These are phyloP conservation scores for Hypoxylon subgilvum DNA, from an alignment of 495 filamentous ascomycete species.

Conservation along the genomic window DNA sequence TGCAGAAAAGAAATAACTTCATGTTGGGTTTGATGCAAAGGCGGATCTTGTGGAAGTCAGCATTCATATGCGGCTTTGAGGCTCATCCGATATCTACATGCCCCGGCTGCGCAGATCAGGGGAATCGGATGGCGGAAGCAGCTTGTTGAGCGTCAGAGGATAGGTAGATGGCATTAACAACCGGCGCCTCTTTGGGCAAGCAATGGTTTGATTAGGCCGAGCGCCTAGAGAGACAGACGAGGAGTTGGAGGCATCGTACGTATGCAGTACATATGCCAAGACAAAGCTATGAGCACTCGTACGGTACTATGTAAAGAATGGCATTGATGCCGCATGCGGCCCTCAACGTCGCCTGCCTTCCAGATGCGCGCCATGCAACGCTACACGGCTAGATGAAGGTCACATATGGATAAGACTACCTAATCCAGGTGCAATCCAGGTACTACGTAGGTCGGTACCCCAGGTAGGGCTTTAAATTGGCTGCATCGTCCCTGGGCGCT, in stretches of 20 bases:
- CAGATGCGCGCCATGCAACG: conserved; percentile 17
- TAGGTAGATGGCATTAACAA: conserved; percentile 29
- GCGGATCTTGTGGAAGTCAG: conserved; percentile 1
- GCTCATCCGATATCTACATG: conserved; percentile 16
- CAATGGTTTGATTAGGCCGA: conserved; percentile 17
- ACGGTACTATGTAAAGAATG: not conserved
- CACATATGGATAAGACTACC: conserved; percentile 5
- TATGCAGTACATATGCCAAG: not conserved
- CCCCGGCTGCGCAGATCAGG: conserved; percentile 42
- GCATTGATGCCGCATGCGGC: conserved; percentile 9
- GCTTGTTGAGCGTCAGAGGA: conserved; percentile 30
- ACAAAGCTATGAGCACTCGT: conserved; percentile 1
- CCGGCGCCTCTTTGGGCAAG: conserved; percentile 8
- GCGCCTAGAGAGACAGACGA: conserved; percentile 12
- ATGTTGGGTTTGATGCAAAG: conserved; percentile 15
- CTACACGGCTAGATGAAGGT: conserved; percentile 10
- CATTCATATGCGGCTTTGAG: conserved; percentile 6
- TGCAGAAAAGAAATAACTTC: conserved; percentile 18
- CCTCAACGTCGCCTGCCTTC: not conserved
- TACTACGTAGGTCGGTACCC: no score
- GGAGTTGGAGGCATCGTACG: not conserved
- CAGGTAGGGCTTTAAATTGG: conserved; percentile 37
- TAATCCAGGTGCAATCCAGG: no score
- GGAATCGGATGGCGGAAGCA: conserved; percentile 38
- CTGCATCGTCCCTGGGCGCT: conserved; percentile 28